phyloP scores from a whole-genome alignment of 2,329 filamentous ascomycete genomes.

The Apiospora hydei region DNA sequence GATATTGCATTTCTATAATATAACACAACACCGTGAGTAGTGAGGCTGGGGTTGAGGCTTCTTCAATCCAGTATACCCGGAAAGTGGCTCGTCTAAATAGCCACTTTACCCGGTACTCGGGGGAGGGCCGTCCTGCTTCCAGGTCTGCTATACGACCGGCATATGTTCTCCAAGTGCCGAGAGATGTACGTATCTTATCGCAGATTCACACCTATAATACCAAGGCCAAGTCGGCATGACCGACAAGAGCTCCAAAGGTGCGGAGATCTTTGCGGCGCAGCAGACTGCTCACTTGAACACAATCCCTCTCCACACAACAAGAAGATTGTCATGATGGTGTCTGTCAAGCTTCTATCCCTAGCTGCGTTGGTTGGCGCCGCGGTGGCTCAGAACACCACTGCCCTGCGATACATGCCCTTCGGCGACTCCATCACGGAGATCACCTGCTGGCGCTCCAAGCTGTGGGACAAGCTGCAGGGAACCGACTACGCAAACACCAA shows the following conservation, averaged over 20 bases:
- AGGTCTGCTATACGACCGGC: background rate
- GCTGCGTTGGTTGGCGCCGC: slow-evolving; percentile 30
- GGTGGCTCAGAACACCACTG: slow-evolving; percentile 36
- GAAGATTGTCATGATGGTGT: background rate
- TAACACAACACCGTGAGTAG: background rate
- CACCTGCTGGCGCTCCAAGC: slow-evolving; percentile 51
- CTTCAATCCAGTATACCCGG: background rate
- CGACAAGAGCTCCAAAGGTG: background rate
- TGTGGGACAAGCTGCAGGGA: slow-evolving; percentile 49
- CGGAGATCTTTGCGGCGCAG: background rate
- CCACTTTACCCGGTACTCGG: slow-evolving; percentile 18
- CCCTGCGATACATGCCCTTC: slow-evolving; percentile 49
- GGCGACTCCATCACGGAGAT: slow-evolving; percentile 54
- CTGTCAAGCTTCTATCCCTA: slow-evolving; percentile 33
- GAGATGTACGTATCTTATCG: background rate
- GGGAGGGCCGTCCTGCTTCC: background rate
- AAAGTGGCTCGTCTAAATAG: slow-evolving; percentile 17
- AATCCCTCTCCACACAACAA: background rate
- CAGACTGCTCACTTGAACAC: background rate
- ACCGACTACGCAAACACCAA: slow-evolving; percentile 47
- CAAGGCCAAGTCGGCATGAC: background rate
- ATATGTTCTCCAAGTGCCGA: background rate
- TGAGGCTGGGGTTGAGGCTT: slow-evolving; percentile 2
- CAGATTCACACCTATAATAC: background rate
- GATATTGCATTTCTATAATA: background rate